phyloP scores from a whole-genome alignment of 176 grass and related monocot genomes.

The Oryza punctata region DNA sequence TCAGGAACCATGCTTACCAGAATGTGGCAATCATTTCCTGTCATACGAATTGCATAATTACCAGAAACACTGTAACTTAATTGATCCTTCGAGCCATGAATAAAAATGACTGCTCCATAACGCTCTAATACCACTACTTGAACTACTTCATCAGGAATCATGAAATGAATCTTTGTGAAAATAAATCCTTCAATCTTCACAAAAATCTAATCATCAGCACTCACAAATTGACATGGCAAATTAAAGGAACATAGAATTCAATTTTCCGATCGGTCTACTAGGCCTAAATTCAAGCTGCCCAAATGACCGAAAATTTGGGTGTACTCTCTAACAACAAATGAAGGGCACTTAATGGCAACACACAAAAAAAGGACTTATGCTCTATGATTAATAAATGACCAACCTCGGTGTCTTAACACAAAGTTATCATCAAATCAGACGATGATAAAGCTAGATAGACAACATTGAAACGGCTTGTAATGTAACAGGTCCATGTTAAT shows the following conservation, averaged over 20 bases:
- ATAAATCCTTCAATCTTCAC: background rate
- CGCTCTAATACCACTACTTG: background rate
- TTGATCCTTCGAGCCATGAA: background rate
- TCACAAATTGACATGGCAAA: background rate
- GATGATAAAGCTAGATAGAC: background rate
- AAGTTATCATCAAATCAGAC: background rate
- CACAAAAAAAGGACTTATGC: background rate
- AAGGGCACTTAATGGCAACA: background rate
- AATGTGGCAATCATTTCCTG: background rate
- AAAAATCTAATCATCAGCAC: background rate
- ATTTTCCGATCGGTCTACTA: background rate
- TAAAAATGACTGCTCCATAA: background rate
- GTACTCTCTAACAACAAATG: constrained; percentile 8
- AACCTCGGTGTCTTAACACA: background rate
- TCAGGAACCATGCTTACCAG: constrained; percentile 7
- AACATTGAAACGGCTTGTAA: constrained; percentile 14
- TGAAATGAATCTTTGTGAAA: too few species aligned
- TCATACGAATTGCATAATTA: background rate
- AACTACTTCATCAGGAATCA: too few species aligned
- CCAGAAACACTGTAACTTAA: constrained; percentile 14
- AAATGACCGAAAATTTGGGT: constrained; percentile 8
- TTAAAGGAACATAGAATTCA: constrained; percentile 20
- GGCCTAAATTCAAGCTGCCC: background rate
- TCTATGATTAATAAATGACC: background rate
- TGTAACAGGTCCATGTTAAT: constrained; percentile 14